Percentiles rank a stretch among this genome's conserved stretches.
phyloP scores from a whole-genome alignment of 2,329 filamentous ascomycete genomes.

The Fusarium sp. region DNA sequence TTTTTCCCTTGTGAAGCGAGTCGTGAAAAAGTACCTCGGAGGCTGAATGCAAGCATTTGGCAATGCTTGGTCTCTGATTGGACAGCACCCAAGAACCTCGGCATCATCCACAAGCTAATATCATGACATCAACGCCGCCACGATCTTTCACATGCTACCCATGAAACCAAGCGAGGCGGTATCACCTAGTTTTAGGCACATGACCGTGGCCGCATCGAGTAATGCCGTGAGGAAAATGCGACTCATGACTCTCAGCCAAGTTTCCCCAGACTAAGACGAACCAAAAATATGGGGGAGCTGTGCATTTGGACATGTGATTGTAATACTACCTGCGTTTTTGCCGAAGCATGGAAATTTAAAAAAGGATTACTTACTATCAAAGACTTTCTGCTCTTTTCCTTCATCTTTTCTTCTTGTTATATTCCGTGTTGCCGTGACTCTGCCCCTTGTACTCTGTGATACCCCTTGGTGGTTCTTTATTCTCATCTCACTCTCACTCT shows the following conservation, averaged over 20 bases:
- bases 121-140: constrained; percentile 42
- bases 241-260: constrained; percentile 34
- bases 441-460: constrained; percentile 7
- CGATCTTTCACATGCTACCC: constrained; percentile 44
- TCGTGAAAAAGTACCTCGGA: constrained; percentile 32
- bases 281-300: constrained; percentile 26
- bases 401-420: constrained; percentile 2
- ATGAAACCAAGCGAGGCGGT: background rate
- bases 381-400: background rate
- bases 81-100: constrained; percentile 32
- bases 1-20: constrained; percentile 8
- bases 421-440: constrained; percentile 2
- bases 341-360: constrained; percentile 41
- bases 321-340: constrained; percentile 28
- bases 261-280: constrained; percentile 17
- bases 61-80: constrained; percentile 43
- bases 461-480: constrained; percentile 1
- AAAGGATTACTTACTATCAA: constrained; percentile 17
- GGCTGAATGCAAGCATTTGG: constrained; percentile 22
- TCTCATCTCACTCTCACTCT: constrained; percentile 2
- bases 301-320: constrained; percentile 42
- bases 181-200: constrained; percentile 18
- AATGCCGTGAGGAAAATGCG: constrained; percentile 20
- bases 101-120: constrained; percentile 37
- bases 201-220: constrained; percentile 40